Percentiles rank a stretch among this genome's conserved stretches.
These are phyloP conservation scores for Claviceps humidiphila DNA, from an alignment of 2,329 filamentous ascomycete genomes.

Conservation along the genomic window DNA sequence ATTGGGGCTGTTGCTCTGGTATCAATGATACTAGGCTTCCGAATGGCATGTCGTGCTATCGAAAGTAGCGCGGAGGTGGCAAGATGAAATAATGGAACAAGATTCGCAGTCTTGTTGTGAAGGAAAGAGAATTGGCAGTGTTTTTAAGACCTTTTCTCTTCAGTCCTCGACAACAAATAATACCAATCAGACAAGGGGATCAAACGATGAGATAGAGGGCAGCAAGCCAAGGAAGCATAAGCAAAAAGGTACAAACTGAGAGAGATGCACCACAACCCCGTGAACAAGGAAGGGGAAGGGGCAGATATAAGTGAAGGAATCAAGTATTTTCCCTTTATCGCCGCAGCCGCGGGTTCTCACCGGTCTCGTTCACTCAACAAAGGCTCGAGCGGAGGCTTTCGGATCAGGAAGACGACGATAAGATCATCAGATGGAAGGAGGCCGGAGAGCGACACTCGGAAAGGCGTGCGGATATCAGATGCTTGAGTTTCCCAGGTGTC, in stretches of 20 bases:
- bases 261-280: background rate
- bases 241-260: background rate
- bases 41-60: slow-evolving; percentile 20
- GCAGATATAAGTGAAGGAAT: background rate
- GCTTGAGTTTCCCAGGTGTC: background rate
- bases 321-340: background rate
- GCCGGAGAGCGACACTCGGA: background rate
- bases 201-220: background rate
- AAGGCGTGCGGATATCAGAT: background rate
- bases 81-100: too few species aligned
- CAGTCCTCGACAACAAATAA: background rate
- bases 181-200: background rate
- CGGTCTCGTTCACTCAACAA: background rate
- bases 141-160: background rate
- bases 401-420: background rate
- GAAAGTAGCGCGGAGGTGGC: slow-evolving; percentile 17
- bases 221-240: background rate
- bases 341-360: background rate
- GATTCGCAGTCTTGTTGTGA: too few species aligned
- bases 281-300: background rate
- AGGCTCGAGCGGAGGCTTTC: background rate
- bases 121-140: background rate
- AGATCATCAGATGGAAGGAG: background rate
- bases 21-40: slow-evolving; percentile 28
- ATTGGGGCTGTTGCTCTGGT: slow-evolving; percentile 21